Base-by-base conservation (phyloP, 768 basidiomycete genomes). In the Agaricus blazei region DNA sequence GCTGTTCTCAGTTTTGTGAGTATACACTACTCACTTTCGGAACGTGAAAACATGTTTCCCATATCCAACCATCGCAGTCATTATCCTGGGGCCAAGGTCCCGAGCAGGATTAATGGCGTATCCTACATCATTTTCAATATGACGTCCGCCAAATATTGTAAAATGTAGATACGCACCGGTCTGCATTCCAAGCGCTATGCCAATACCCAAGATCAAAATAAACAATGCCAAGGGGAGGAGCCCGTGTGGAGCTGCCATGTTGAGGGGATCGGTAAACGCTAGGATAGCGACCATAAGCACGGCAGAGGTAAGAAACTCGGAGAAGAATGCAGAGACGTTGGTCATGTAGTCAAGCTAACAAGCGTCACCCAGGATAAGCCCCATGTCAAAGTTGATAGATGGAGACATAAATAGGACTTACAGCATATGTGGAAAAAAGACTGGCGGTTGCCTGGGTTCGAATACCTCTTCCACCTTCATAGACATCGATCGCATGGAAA, bases 21-120 rank as follows among this genome's bases (percentile, higher is more conserved):
- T 38, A 36, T 41, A 37, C n/a, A 15, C 40, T 19, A 64, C 72
- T 29, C 54, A 77, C 77, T 72, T 70, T 55, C 76, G 63, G 65
- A 65, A 77, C 1, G 70, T 73, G 69, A 71, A 80, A 15, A 76
- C 81, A 40, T 75, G 72, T 63, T 67, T 68, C 23, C 86, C 86
- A 60, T 87, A 89, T n/a, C 87, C 87, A 6, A 77, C 85, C 82
- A 88, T 86, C 4, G 85, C 77, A 1, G 84, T 87, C 63, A 87
- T 65, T 34, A 88, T 60, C 8, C 87, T 76, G 1, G 87, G 87
- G 4, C 87, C 87, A 28, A 88, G 69, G 68, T 88, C 87, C 62
- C 87, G 82, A 31, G 87, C 84, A 40, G 87, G 87, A 60, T 88
- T 88, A 50, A 87, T 69, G 4, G 85, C 81, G 59, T 75, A 84